phyloP scores from a whole-genome alignment of 2,329 filamentous ascomycete species.

The Pseudodiploospora longispora region DNA sequence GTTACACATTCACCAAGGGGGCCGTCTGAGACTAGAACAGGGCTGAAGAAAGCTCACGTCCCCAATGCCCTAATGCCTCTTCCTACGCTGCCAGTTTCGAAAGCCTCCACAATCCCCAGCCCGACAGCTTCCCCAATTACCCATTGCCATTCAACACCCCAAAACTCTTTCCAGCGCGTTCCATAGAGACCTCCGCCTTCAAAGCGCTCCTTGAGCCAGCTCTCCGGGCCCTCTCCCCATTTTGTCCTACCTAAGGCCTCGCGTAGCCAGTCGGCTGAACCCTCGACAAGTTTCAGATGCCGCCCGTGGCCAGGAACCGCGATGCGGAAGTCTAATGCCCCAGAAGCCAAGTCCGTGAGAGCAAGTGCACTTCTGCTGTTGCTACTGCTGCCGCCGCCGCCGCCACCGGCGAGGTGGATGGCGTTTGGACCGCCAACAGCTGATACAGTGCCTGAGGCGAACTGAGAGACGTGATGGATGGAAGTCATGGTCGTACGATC shows the following conservation, averaged over 20 bases:
- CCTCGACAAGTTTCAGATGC: constrained; percentile 57
- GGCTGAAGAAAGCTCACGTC: background rate
- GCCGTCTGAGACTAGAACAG: background rate
- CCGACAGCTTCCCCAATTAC: constrained; percentile 63
- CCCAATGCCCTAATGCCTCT: constrained; percentile 46
- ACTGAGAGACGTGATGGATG: constrained; percentile 53
- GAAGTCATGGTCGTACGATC: constrained; percentile 49
- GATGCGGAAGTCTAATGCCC: constrained; percentile 36
- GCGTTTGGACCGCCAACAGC: constrained; percentile 63
- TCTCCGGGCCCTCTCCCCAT: constrained; percentile 55
- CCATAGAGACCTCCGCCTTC: constrained; percentile 49
- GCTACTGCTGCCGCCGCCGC: constrained; percentile 26
- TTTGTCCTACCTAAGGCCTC: constrained; percentile 49
- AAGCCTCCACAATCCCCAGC: constrained; percentile 62
- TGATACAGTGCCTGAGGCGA: constrained; percentile 59
- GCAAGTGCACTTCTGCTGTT: constrained; percentile 11
- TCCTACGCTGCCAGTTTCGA: constrained; percentile 68
- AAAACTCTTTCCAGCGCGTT: constrained; percentile 56
- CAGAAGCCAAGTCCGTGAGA: constrained; percentile 17
- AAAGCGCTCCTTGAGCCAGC: constrained; percentile 58
- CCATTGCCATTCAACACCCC: constrained; percentile 64
- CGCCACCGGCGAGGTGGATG: constrained; percentile 55
- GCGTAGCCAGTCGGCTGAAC: constrained; percentile 53
- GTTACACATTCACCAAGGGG: no score
- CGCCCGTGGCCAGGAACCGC: constrained; percentile 59